phyloP scores from a whole-genome alignment of 306 rosid species.

The Dryas drummondii region DNA sequence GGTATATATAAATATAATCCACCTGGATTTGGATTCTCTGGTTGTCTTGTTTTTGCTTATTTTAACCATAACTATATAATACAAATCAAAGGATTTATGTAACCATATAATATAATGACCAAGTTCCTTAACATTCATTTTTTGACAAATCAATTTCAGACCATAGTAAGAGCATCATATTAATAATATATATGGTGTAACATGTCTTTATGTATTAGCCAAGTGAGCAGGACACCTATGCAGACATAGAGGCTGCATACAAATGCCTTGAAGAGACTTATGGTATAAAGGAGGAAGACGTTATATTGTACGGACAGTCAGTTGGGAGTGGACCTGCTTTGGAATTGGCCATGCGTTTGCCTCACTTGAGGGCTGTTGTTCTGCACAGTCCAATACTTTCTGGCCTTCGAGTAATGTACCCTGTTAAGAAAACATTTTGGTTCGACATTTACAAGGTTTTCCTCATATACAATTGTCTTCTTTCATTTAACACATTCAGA shows the following conservation, averaged over 20 bases:
- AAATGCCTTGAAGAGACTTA: conserved; percentile 56
- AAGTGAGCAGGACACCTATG: conserved; percentile 75
- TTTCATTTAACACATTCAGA: conserved; percentile 2
- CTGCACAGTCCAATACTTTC: conserved; percentile 68
- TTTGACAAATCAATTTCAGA: no score
- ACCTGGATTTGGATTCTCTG: no score
- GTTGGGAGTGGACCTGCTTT: conserved; percentile 71
- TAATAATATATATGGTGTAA: neutral
- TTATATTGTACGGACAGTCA: conserved; percentile 60
- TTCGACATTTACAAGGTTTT: conserved; percentile 72
- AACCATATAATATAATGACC: no score
- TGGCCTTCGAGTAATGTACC: conserved; percentile 66
- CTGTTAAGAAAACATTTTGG: conserved; percentile 63
- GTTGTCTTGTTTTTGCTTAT: no score
- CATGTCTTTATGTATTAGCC: conserved; percentile 31
- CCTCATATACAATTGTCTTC: neutral
- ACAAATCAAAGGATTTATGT: no score
- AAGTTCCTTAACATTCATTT: no score
- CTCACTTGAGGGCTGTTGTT: conserved; percentile 49
- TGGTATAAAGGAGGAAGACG: conserved; percentile 63
- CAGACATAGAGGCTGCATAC: conserved; percentile 68
- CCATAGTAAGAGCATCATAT: neutral
- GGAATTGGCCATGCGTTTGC: conserved; percentile 54
- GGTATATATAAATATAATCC: conserved; percentile 25
- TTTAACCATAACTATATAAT: no score